These are phyloP conservation scores for Davidsoniella neocaledoniae DNA, from an alignment of 2,329 filamentous ascomycete species.

Conservation along the genomic window DNA sequence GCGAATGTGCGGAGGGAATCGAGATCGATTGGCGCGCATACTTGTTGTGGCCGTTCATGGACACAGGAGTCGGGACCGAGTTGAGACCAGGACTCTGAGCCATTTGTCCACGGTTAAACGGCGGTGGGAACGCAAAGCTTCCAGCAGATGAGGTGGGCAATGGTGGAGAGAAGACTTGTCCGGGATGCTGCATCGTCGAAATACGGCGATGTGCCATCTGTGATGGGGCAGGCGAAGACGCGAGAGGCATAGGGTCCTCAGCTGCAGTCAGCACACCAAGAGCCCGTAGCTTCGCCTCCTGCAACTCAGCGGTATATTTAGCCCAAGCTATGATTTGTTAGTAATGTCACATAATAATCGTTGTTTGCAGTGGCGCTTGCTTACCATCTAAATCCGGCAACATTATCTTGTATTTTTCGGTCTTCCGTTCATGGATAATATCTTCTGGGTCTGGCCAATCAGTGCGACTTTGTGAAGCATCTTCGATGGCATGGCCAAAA, in stretches of 20 bases:
- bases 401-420: conserved; percentile 40
- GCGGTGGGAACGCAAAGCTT: conserved; percentile 36
- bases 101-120: conserved; percentile 44
- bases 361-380: conserved; percentile 14
- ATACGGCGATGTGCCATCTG: conserved; percentile 12
- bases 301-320: conserved; percentile 62
- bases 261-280: conserved; percentile 71
- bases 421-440: conserved; percentile 35
- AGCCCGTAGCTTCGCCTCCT: conserved; percentile 83
- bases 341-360: neutral
- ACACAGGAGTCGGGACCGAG: conserved; percentile 55
- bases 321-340: conserved; percentile 36
- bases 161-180: conserved; percentile 68
- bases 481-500: conserved; percentile 22
- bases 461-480: conserved; percentile 45
- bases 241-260: conserved; percentile 45
- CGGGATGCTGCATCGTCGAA: conserved; percentile 56
- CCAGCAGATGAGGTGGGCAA: conserved; percentile 49
- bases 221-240: conserved; percentile 7
- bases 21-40: conserved; percentile 57
- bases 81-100: conserved; percentile 45
- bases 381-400: conserved; percentile 52
- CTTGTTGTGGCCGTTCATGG: conserved; percentile 44
- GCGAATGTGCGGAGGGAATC: conserved; percentile 44
- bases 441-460: conserved; percentile 51